A percentile compares a stretch with the other conserved stretches of the same genome.
Evolutionary conservation across 306 rosid genomes (phyloP).

Genomic region (Vigna radiata): DNA sequence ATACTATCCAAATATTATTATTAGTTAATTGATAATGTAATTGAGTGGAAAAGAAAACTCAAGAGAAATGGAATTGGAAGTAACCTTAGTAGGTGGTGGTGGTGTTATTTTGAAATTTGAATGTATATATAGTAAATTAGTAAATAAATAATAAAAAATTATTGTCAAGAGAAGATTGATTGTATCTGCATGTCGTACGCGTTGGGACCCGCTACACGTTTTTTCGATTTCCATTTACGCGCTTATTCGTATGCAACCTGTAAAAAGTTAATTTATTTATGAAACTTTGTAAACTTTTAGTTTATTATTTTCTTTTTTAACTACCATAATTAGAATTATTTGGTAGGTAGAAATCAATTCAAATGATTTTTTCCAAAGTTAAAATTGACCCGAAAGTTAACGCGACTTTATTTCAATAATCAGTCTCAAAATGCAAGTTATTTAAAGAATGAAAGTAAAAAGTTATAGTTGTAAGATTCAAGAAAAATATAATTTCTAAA

Average conservation of each 20-base stretch:
- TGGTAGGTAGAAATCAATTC: no score
- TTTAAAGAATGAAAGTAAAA: no score
- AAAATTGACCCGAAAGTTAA: no score
- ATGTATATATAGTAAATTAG: background rate
- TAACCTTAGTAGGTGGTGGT: constrained; percentile 11
- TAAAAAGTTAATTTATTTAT: background rate
- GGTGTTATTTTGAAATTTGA: constrained; percentile 19
- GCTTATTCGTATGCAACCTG: background rate
- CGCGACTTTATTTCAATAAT: no score
- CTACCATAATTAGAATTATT: no score
- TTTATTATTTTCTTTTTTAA: no score
- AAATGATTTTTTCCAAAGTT: no score
- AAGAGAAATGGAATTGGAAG: background rate
- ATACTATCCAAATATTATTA: no score
- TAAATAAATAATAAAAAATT: background rate
- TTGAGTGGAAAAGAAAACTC: background rate
- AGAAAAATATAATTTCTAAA: no score
- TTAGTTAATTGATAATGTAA: background rate
- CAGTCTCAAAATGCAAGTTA: no score
- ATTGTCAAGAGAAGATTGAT: background rate
- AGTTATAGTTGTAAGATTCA: no score
- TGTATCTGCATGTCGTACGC: background rate
- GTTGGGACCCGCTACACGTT: background rate
- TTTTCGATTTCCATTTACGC: background rate
- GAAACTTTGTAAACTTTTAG: no score